Evolutionary conservation across 129 eudicot genomes (phyloP).

Genomic region (sunflower (Helianthus annuus)): DNA sequence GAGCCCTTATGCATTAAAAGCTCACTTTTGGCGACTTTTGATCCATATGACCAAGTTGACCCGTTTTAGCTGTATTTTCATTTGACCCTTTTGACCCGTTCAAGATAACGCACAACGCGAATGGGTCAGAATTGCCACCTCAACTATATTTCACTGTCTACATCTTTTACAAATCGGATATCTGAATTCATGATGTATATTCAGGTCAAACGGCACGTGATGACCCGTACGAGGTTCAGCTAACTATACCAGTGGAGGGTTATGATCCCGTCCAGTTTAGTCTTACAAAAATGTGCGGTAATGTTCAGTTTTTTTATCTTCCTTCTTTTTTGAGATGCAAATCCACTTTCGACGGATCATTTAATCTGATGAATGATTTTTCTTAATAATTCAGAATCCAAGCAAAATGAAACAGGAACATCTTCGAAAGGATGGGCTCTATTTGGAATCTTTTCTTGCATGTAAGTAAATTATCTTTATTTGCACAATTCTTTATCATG

Average conservation of each 20-base stretch:
- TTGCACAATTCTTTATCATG: conserved; percentile 6
- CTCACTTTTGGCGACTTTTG: neutral
- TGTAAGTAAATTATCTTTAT: conserved; percentile 46
- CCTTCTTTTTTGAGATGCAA: neutral
- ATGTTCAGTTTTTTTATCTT: conserved; percentile 29
- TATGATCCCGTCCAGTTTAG: conserved; percentile 77
- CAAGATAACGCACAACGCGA: neutral
- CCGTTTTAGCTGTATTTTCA: neutral
- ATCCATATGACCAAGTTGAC: neutral
- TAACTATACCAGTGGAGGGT: conserved; percentile 66
- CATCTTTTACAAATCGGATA: conserved; percentile 15
- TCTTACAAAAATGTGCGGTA: conserved; percentile 84
- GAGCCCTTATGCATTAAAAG: neutral
- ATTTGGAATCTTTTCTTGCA: conserved; percentile 74
- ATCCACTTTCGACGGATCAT: neutral
- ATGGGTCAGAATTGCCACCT: neutral
- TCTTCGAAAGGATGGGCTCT: conserved; percentile 81
- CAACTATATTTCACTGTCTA: neutral
- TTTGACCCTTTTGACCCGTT: neutral
- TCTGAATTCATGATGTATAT: neutral
- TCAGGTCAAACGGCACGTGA: conserved; percentile 66
- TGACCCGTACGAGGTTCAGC: conserved; percentile 70
- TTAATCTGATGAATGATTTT: conserved; percentile 13
- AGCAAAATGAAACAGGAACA: conserved; percentile 50
- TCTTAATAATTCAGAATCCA: conserved; percentile 39